Base-by-base conservation (phyloP, 179 eudicot genomes). In the Silene noctiflora region DNA sequence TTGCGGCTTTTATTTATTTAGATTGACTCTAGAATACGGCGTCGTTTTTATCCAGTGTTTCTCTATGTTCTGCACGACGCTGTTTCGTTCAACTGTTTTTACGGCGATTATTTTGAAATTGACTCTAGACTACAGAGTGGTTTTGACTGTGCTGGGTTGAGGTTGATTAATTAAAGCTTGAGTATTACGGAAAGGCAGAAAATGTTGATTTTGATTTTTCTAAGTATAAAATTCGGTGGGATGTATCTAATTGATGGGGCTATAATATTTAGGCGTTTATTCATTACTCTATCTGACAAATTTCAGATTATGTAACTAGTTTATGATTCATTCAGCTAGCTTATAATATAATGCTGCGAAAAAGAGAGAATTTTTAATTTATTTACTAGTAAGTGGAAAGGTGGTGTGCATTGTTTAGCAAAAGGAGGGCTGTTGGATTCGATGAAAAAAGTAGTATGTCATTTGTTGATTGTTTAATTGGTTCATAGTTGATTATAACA, bases 201-300 rank as follows among this genome's bases (percentile, higher is more conserved):
- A 59, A n/a, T 29, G 58, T n/a, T 8, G 11, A n/a, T 66, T 17
- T 27, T 60, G 25, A 17, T 21, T 12, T 10, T 33, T 76, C n/a
- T n/a, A 76, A 66, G 59, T 76, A 62, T 31, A 19, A 69, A 56
- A 56, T 80, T 71, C 58, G 42, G 69, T n/a, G 63, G 75, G 42
- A 73, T 60, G 74, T 27, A 44, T 39, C 33, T 72, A 70, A 71
- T 73, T 42, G 48, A 42, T 42, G 48, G 72, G 48, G 71, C 39
- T 72, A 24, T 42, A 33, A 76, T 76, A 80, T 80, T 59, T 69
- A 56, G 48, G 48, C 11, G 48, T 42, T 42, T 42, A 42, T 9
- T 42, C 2, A 42, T 42, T 10, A 42, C 42, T 35, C 8, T 42
- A 10, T 65, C 4, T 35, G 48, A 33, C 24, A 17, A 33, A 35